Evolutionary conservation across 164 flowering plant genomes (phyloP).

Genomic region (Houttuynia cordata): DNA sequence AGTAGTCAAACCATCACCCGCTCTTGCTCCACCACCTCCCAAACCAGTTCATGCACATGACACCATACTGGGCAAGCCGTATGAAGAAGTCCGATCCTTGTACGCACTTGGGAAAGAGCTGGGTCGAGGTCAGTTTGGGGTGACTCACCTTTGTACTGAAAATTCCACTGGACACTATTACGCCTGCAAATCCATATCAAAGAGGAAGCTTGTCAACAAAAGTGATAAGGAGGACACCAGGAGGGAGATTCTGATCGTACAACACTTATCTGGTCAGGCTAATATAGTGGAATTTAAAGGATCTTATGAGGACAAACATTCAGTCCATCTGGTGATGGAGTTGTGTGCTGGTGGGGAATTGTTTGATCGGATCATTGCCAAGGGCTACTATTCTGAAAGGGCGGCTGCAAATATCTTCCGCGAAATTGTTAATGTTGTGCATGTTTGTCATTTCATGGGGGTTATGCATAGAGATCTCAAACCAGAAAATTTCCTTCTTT

Average conservation of each 20-base stretch:
- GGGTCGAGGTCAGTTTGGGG: conserved; percentile 95
- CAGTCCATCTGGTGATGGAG: conserved; percentile 88
- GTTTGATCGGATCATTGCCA: conserved; percentile 82
- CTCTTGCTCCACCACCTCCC: conserved; percentile 14
- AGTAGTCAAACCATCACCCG: not conserved
- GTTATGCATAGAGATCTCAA: conserved; percentile 94
- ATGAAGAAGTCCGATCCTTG: conserved; percentile 43
- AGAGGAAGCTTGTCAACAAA: conserved; percentile 61
- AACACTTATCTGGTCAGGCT: conserved; percentile 83
- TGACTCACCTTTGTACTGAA: conserved; percentile 76
- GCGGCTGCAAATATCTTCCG: conserved; percentile 76
- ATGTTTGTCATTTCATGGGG: conserved; percentile 91
- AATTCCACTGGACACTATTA: conserved; percentile 41
- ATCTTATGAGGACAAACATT: conserved; percentile 76
- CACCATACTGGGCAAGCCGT: conserved; percentile 71
- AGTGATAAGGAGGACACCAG: conserved; percentile 79
- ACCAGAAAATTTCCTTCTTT: conserved; percentile 91
- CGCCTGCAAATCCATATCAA: conserved; percentile 85
- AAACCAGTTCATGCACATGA: conserved; percentile 22
- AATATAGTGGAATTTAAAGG: conserved; percentile 91
- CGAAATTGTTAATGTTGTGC: conserved; percentile 70
- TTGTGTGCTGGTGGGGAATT: conserved; percentile 92
- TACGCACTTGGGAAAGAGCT: conserved; percentile 66
- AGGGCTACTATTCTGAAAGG: conserved; percentile 77
- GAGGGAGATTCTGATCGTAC: conserved; percentile 89